A percentile compares a stretch with the other conserved stretches of the same genome.
Conservation (phyloP, 2,329 filamentous ascomycete genomes). For the Teratosphaeria zuluensis region DNA sequence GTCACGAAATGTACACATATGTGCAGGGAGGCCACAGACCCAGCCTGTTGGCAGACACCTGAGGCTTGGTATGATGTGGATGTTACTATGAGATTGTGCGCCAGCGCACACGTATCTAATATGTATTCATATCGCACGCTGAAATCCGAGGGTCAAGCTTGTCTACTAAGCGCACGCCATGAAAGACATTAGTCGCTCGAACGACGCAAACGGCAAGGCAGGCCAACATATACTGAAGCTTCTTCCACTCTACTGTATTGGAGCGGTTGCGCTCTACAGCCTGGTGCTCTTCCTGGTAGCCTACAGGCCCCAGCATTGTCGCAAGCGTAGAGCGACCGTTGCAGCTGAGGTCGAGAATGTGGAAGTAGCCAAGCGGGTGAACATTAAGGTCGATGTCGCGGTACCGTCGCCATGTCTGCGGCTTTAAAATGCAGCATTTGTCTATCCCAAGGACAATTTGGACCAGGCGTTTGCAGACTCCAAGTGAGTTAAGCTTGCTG, state of each 20-base stretch:
- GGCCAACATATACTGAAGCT: neutral
- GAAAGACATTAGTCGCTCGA: neutral
- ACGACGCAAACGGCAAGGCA: neutral
- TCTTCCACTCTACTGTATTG: neutral
- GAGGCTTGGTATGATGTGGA: neutral
- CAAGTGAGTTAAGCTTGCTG: too few relatives aligned
- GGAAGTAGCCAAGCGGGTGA: neutral
- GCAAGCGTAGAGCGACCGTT: neutral
- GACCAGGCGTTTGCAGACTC: too few relatives aligned
- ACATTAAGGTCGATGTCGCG: neutral
- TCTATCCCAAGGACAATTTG: too few relatives aligned
- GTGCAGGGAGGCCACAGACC: neutral
- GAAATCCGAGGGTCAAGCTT: neutral
- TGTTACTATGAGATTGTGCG: neutral
- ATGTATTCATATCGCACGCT: neutral
- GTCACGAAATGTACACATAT: neutral
- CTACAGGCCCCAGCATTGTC: neutral
- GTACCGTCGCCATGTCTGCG: neutral
- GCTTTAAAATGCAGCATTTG: neutral
- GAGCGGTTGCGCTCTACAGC: neutral
- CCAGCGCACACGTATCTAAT: neutral
- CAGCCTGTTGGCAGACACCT: neutral
- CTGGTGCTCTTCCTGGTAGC: neutral
- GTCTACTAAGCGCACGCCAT: neutral
- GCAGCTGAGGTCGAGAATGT: neutral